A percentile compares a stretch with the other conserved stretches of the same genome.
Conservation (phyloP, 139 green algal genomes). For the Closterium sp. region DNA sequence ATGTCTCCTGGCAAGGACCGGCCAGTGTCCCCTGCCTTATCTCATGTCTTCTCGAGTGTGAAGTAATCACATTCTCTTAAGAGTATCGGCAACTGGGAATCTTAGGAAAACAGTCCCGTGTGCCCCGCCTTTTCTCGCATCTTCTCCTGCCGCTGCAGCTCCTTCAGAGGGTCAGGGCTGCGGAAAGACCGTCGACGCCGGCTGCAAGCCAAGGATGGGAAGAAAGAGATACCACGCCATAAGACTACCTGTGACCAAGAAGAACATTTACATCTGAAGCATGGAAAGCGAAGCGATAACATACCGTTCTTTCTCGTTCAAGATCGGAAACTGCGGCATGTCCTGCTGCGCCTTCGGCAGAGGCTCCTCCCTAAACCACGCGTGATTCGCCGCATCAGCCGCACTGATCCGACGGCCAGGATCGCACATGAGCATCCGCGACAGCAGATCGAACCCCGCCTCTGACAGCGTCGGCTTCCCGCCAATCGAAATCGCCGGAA, state of each 20-base stretch:
- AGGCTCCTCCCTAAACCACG: conserved; percentile 39
- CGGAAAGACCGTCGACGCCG: neutral
- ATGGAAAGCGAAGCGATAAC: neutral
- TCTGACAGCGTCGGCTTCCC: conserved; percentile 33
- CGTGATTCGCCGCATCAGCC: conserved; percentile 22
- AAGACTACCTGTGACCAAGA: no score
- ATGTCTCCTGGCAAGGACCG: no score
- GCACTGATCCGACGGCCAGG: conserved; percentile 24
- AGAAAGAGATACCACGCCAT: no score
- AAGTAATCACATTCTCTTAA: no score
- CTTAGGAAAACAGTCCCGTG: conserved; percentile 16
- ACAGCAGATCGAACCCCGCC: conserved; percentile 34
- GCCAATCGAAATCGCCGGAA: conserved; percentile 11
- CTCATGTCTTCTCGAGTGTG: no score
- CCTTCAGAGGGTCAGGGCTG: conserved; percentile 16
- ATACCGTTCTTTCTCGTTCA: neutral
- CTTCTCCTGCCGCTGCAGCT: conserved; percentile 25
- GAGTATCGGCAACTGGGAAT: no score
- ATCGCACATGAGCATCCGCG: conserved; percentile 20
- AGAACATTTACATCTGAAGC: no score
- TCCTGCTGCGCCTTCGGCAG: conserved; percentile 19
- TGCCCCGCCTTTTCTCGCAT: neutral
- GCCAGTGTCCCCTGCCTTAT: no score
- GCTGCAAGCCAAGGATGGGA: no score
- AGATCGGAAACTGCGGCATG: conserved; percentile 22